Evolutionary conservation across 108 stramenopile species (phyloP), one percentile per base, ranked within the genome.

Genomic region (Cyclotella distinguenda): DNA sequence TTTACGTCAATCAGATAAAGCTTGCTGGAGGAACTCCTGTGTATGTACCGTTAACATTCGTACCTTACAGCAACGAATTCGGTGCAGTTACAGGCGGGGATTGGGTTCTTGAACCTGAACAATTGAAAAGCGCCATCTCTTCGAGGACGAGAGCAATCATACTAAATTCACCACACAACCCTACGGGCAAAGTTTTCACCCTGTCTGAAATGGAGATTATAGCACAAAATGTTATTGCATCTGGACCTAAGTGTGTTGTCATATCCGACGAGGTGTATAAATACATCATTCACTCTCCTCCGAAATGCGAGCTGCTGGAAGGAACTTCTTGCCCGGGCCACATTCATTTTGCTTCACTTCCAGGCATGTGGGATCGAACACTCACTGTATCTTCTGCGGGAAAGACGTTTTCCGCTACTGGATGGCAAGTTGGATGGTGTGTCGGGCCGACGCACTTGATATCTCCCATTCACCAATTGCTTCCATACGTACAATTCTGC

Each of bases 391-490:
- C 94, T 9, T 96, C 95, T n/a, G 95, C 97, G 2, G 98, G 98
- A 5, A 99, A 99, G 68, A 98, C 98, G 5, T 99, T 99, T 63
- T 95, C 95, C 16, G 94, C 95, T 7, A 99, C 98, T 0, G 98
- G 98, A 7, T 99, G 98, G 98, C 93, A 98, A 79, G 92, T 97
- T n/a, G 98, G 98, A 9, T 99, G 97, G 97, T 85, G 88, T 60
- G 78, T 98, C 39, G 98, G 95, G 16, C 97, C 98, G 7, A 52
- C 70, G 13, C 78, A 75, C 6, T 77, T 97, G 50, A 81, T 94
- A 28, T 62, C 70, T 15, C 83, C 83, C 28, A 82, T 93, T 49
- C 88, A 94, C 66, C 81, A 81, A 50, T 50, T 90, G 18, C 69
- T 94, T 13, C 90, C 91, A 7, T 97, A 96, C 73, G 90, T 99